These are phyloP conservation scores for Picea glauca DNA, from an alignment of 75 land plant species.

Conservation along the genomic window DNA sequence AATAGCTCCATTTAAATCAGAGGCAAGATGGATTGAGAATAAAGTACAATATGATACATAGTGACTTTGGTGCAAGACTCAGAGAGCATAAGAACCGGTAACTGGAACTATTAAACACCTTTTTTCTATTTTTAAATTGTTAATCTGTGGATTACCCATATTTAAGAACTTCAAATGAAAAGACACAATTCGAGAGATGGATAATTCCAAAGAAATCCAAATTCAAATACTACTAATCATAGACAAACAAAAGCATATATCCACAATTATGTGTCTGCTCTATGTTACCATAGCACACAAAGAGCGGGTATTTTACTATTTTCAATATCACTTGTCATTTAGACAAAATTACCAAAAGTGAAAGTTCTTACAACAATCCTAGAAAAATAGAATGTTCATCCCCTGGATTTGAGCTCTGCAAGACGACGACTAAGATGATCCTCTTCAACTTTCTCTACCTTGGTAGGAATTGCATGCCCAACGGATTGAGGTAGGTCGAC, in stretches of 20 bases:
- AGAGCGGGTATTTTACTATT: no score
- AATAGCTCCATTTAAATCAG: neutral
- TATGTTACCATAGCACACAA: neutral
- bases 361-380: no score
- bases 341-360: neutral
- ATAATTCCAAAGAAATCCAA: neutral
- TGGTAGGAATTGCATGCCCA: conserved; percentile 48
- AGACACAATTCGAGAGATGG: neutral
- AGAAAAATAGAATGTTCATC: conserved; percentile 15
- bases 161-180: neutral
- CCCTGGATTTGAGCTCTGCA: conserved; percentile 69
- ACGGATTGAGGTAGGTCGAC: conserved; percentile 79
- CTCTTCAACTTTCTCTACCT: conserved; percentile 61
- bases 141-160: neutral
- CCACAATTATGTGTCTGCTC: neutral
- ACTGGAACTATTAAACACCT: neutral
- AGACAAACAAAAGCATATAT: neutral
- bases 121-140: no score
- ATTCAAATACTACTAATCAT: neutral
- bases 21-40: neutral
- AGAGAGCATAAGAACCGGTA: neutral
- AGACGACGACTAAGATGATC: conserved; percentile 70
- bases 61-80: neutral
- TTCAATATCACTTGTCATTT: neutral
- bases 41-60: neutral